These are phyloP conservation scores for Shiraia bambusicola DNA, from an alignment of 2,329 filamentous ascomycete species.

Conservation along the genomic window DNA sequence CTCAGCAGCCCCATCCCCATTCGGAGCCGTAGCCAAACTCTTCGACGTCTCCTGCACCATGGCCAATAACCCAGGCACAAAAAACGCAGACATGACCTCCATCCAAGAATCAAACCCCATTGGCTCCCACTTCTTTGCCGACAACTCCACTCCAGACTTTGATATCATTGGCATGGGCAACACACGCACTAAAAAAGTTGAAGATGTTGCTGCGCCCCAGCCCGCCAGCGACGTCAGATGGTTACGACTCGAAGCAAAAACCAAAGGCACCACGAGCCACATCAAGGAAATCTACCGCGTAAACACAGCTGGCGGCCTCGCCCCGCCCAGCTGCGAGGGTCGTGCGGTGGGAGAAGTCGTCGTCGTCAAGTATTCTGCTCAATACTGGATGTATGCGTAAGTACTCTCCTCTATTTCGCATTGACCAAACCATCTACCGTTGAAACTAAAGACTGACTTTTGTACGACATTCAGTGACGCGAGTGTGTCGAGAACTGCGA, in stretches of 20 bases:
- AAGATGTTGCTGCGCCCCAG: slow-evolving; percentile 62
- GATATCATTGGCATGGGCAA: slow-evolving; percentile 69
- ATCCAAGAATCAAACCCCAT: slow-evolving; percentile 33
- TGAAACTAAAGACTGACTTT: too few relatives aligned
- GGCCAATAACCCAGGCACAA: slow-evolving; percentile 18
- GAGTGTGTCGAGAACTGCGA: too few relatives aligned
- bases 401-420: too few relatives aligned
- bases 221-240: slow-evolving; percentile 67
- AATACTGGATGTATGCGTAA: slow-evolving; percentile 66
- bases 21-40: slow-evolving; percentile 46
- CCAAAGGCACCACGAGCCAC: slow-evolving; percentile 31
- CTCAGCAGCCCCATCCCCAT: slow-evolving; percentile 37
- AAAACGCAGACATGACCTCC: slow-evolving; percentile 28
- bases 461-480: too few relatives aligned
- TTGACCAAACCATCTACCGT: too few relatives aligned
- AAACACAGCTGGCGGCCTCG: slow-evolving; percentile 75
- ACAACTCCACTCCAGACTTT: slow-evolving; percentile 75
- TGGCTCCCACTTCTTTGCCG: slow-evolving; percentile 79
- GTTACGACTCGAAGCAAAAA: slow-evolving; percentile 65
- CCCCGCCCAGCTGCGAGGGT: slow-evolving; percentile 69
- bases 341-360: slow-evolving; percentile 52
- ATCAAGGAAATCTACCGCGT: slow-evolving; percentile 79
- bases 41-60: slow-evolving; percentile 29
- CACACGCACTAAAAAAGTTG: slow-evolving; percentile 66
- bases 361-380: slow-evolving; percentile 77